Evolutionary conservation across 108 stramenopile genomes (phyloP).

Genomic region (Cyclotella atomus): DNA sequence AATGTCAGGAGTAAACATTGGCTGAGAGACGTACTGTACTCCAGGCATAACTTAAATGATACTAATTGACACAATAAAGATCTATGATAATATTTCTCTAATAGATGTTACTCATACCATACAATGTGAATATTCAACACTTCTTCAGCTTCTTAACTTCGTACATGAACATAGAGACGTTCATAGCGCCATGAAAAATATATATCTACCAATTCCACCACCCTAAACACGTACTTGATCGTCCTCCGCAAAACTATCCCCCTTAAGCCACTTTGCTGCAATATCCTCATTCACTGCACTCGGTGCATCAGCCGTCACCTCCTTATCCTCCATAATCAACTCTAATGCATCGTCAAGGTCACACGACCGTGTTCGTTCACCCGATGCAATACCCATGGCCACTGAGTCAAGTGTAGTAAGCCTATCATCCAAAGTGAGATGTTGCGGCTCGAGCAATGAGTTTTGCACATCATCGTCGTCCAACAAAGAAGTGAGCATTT

Average conservation of each 20-base stretch:
- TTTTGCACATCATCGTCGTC: slow-evolving; percentile 41
- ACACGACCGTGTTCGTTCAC: slow-evolving; percentile 26
- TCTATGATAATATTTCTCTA: too few species aligned
- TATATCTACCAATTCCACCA: background rate
- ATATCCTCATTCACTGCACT: slow-evolving; percentile 41
- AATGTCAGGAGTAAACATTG: slow-evolving; percentile 43
- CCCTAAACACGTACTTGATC: background rate
- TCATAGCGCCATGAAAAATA: background rate
- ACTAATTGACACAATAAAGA: too few species aligned
- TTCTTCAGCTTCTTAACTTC: too few species aligned
- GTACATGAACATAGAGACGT: too few species aligned
- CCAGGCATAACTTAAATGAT: too few species aligned
- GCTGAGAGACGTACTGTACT: too few species aligned
- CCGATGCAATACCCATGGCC: slow-evolving; percentile 51
- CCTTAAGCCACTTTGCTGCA: slow-evolving; percentile 50
- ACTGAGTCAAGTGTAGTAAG: slow-evolving; percentile 62
- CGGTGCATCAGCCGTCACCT: slow-evolving; percentile 2
- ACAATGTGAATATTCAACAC: too few species aligned
- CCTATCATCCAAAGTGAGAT: slow-evolving; percentile 36
- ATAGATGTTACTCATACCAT: too few species aligned
- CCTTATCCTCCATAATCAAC: slow-evolving; percentile 30
- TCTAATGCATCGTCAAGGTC: slow-evolving; percentile 35
- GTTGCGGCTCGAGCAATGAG: slow-evolving; percentile 49
- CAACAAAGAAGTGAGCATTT: slow-evolving; percentile 30
- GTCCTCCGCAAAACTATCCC: slow-evolving; percentile 21